Evolutionary conservation across 163 green algal genomes (phyloP).

Genomic region (Chlorella variabilis): DNA sequence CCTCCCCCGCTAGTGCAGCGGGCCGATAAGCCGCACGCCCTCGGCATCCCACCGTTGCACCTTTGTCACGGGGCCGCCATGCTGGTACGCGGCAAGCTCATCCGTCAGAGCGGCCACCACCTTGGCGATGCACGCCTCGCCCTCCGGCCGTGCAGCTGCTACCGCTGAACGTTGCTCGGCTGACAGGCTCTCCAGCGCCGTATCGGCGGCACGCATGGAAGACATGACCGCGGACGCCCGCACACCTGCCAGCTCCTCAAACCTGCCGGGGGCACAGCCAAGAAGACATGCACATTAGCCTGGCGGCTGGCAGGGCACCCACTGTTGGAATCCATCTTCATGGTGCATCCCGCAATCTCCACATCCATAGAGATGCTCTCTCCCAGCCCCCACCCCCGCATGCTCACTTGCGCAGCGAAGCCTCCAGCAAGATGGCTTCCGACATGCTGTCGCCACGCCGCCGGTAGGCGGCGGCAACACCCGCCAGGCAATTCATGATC

Average conservation of each 20-base stretch:
- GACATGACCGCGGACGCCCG: conserved; percentile 35
- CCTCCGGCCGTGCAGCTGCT: neutral
- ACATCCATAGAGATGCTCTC: neutral
- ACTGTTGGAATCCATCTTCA: no score
- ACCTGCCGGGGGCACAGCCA: neutral
- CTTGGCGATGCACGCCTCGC: neutral
- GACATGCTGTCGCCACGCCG: conserved; percentile 41
- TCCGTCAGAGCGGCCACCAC: conserved; percentile 47
- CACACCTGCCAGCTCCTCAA: conserved; percentile 54
- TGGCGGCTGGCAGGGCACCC: no score
- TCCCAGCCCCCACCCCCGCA: neutral
- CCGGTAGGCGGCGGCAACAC: conserved; percentile 33
- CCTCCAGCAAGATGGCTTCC: conserved; percentile 54
- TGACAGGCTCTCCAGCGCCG: conserved; percentile 32
- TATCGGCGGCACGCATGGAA: conserved; percentile 40
- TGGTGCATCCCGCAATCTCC: neutral
- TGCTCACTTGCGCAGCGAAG: conserved; percentile 41
- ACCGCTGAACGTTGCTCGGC: conserved; percentile 40
- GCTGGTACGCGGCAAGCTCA: conserved; percentile 39
- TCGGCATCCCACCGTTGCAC: conserved; percentile 39
- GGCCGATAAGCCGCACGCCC: neutral
- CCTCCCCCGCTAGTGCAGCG: no score
- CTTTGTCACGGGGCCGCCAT: conserved; percentile 25
- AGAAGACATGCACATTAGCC: no score
- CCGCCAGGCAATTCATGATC: conserved; percentile 13